These are phyloP conservation scores for Zygosaccharomyces rouxii DNA, from an alignment of 805 yeast species.

Conservation along the genomic window DNA sequence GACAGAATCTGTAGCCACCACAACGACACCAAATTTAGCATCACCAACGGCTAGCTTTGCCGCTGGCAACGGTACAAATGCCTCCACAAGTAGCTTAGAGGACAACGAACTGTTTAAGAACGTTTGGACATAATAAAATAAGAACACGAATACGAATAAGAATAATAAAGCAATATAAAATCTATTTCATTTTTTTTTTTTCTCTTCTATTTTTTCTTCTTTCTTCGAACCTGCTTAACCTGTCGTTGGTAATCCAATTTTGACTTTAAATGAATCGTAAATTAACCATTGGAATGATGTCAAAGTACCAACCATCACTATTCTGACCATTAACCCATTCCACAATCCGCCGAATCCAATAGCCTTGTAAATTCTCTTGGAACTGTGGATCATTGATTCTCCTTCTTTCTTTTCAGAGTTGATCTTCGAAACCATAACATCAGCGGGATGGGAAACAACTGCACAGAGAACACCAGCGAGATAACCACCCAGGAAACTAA, in stretches of 20 bases:
- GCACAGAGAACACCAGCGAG: constrained; percentile 98
- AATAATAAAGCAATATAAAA: background rate
- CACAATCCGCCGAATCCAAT: constrained; percentile 91
- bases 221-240: constrained; percentile 44
- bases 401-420: constrained; percentile 58
- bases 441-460: constrained; percentile 96
- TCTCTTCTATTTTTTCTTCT: background rate
- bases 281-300: constrained; percentile 97
- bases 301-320: constrained; percentile 94
- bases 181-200: background rate
- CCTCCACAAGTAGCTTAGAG: constrained; percentile 39
- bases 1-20: constrained; percentile 2
- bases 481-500: constrained; percentile 92
- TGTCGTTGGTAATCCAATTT: constrained; percentile 90
- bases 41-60: constrained; percentile 9
- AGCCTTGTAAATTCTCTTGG: constrained; percentile 66
- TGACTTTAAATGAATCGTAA: constrained; percentile 94
- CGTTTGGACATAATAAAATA: constrained; percentile 46
- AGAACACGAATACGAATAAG: background rate
- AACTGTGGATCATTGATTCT: constrained; percentile 68
- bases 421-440: constrained; percentile 93
- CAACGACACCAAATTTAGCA: constrained; percentile 37
- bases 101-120: constrained; percentile 62
- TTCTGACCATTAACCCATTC: constrained; percentile 93
- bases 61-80: constrained; percentile 6